Base-by-base conservation (phyloP, 805 yeast species). In the Ogataea sp. region DNA sequence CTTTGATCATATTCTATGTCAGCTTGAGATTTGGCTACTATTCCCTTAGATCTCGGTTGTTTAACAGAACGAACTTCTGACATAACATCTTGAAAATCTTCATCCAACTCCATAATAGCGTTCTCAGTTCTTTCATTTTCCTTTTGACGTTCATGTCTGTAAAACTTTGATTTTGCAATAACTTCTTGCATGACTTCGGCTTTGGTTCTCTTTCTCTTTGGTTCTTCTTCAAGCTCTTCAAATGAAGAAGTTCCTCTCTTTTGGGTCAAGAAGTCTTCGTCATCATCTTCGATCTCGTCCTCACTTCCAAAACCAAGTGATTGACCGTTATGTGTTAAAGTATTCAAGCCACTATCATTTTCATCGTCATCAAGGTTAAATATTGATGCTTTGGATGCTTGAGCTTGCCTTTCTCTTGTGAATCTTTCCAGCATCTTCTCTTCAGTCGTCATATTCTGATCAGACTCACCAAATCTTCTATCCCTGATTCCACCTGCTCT, bases 391-490 rank as follows among this genome's bases (percentile, higher is more conserved):
- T 71, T 79, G n/a, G 75, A 64, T 2, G 73, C 57, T 43, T 73
- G 72, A 15, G 71, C 52, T 58, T 87, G 94, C 56, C 84, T 73
- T 65, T 90, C 97, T 41, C 81, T 77, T 4, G 96, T 85, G 66
- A 87, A 93, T 65, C 98, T 79, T 55, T 83, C 96, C 62, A 93
- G 73, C 96, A 88, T 88, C 59, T 83, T 86, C 49, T 93, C 96
- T 60, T 93, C 97, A 11, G 79, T 79, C n/a, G 82, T 74, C 67
- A 93, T 53, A 36, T 67, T 59, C 7, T 67, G 58, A 59, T 86
- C 81, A 46, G 75, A 73, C 55, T 93, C 98, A 57, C 98, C 99
- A 59, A 93, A 90, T 62, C 96, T 77, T 48, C 88, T 73, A 66
- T 93, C 98, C 2, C 78, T 59, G 13, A 93, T 53, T 2, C 85